A percentile compares a stretch with the other conserved stretches of the same genome.
Evolutionary conservation across 257 asterid genomes (phyloP).

Genomic region (Mentha longifolia): DNA sequence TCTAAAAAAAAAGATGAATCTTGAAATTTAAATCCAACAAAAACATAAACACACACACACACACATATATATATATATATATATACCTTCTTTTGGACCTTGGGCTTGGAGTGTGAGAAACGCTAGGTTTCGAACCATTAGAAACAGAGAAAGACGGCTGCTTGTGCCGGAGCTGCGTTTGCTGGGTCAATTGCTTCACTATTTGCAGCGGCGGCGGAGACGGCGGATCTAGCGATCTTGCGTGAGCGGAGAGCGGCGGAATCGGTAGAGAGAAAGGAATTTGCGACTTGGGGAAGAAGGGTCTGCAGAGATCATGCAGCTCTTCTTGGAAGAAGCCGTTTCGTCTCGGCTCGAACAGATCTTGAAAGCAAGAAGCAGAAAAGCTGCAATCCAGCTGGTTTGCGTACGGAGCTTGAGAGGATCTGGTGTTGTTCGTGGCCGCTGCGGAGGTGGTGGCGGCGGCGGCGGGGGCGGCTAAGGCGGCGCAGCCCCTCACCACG

Average conservation of each 20-base stretch:
- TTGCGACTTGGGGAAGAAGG: slow-evolving; percentile 48
- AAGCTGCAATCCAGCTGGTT: slow-evolving; percentile 44
- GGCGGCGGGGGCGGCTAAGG: slow-evolving; percentile 43
- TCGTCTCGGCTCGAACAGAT: slow-evolving; percentile 49
- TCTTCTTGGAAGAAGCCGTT: slow-evolving; percentile 37
- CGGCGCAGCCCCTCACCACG: slow-evolving; percentile 90
- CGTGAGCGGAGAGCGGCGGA: slow-evolving; percentile 65
- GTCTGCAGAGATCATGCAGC: slow-evolving; percentile 66
- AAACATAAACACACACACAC: background rate
- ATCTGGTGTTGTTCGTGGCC: slow-evolving; percentile 15
- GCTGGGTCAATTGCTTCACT: slow-evolving; percentile 32
- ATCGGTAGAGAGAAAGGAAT: slow-evolving; percentile 45
- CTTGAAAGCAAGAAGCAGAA: slow-evolving; percentile 39
- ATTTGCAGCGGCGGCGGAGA: slow-evolving; percentile 25
- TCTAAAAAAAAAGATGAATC: background rate
- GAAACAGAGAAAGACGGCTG: slow-evolving; percentile 44
- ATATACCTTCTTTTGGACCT: slow-evolving; percentile 83
- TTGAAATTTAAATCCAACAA: background rate
- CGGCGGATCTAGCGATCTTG: slow-evolving; percentile 58
- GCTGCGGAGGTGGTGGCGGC: slow-evolving; percentile 39
- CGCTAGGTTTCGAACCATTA: slow-evolving; percentile 36
- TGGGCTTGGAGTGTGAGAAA: slow-evolving; percentile 43
- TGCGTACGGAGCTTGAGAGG: slow-evolving; percentile 13
- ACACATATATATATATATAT: too few relatives aligned
- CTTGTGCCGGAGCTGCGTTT: slow-evolving; percentile 36